phyloP scores from a whole-genome alignment of 208 protist species.

The Acanthamoeba royreba region DNA sequence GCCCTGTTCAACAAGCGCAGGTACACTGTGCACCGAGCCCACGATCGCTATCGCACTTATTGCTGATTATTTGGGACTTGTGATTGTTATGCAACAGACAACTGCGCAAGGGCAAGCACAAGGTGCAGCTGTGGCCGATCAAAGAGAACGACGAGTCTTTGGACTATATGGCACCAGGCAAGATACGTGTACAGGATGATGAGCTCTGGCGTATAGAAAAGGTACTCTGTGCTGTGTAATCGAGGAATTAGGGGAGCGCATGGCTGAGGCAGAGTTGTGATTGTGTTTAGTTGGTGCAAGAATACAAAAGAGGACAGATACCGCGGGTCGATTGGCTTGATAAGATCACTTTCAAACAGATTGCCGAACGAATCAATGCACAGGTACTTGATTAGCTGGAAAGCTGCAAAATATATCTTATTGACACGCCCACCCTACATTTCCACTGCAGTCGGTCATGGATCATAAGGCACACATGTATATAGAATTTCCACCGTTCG shows the following conservation, averaged over 20 bases:
- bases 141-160: slow-evolving; percentile 24
- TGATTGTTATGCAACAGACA: not conserved
- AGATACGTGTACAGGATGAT: slow-evolving; percentile 51
- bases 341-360: slow-evolving; percentile 56
- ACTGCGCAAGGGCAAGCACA: slow-evolving; percentile 59
- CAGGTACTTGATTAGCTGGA: not conserved
- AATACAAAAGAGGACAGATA: slow-evolving; percentile 25
- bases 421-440: not conserved
- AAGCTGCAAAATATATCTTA: not conserved
- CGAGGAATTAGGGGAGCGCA: not conserved
- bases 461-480: slow-evolving; percentile 35
- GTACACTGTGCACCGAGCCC: not conserved
- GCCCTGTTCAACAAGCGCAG: slow-evolving; percentile 42
- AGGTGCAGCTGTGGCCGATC: slow-evolving; percentile 52
- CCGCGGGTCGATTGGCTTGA: slow-evolving; percentile 68
- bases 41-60: not conserved
- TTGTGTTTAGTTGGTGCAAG: not conserved
- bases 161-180: not conserved
- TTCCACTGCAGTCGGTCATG: not conserved
- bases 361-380: slow-evolving; percentile 54
- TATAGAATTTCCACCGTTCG: slow-evolving; percentile 63
- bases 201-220: slow-evolving; percentile 56
- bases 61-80: not conserved
- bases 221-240: not conserved
- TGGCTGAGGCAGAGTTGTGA: not conserved